Percentiles rank a stretch among this genome's conserved stretches.
Conservation (phyloP, 768 basidiomycete species). For the Lactarius evosmus region DNA sequence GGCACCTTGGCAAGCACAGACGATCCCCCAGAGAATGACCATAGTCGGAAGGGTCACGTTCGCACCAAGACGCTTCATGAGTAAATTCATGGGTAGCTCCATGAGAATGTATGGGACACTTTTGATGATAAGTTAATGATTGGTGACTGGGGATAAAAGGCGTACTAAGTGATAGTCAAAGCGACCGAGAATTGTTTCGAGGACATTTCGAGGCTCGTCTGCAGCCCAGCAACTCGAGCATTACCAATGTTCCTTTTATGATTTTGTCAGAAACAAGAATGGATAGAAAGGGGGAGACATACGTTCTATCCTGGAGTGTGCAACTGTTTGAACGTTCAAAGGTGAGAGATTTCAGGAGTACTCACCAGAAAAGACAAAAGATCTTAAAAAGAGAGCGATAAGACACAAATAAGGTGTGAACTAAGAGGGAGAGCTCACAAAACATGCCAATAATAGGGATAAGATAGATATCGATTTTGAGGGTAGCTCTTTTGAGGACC, state of each 20-base stretch:
- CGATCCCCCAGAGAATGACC: slow-evolving; percentile 67
- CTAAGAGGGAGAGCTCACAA: slow-evolving; percentile 14
- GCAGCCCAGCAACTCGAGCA: slow-evolving; percentile 36
- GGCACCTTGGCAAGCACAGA: slow-evolving; percentile 57
- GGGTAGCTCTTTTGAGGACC: slow-evolving; percentile 10
- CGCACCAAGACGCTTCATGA: slow-evolving; percentile 46
- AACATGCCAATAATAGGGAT: slow-evolving; percentile 25
- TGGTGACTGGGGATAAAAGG: background rate
- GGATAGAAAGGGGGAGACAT: background rate
- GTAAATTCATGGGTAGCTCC: slow-evolving; percentile 32
- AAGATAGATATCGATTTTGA: slow-evolving; percentile 23
- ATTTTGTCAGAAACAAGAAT: background rate
- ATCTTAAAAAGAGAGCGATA: slow-evolving; percentile 2
- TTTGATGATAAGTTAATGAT: slow-evolving; percentile 26
- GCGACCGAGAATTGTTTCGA: slow-evolving; percentile 31
- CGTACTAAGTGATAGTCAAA: slow-evolving; percentile 26
- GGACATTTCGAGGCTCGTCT: slow-evolving; percentile 33
- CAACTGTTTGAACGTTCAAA: background rate
- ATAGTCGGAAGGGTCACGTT: slow-evolving; percentile 61
- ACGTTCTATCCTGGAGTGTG: slow-evolving; percentile 24
- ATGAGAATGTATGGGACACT: slow-evolving; percentile 32
- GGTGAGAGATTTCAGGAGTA: background rate
- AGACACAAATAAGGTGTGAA: background rate
- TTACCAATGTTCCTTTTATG: slow-evolving; percentile 32
- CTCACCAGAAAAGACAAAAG: slow-evolving; percentile 27